Evolutionary conservation across 202 grass and related monocot species (phyloP), one percentile per base, ranked within the genome.

Genomic region (Elaeis oleifera): DNA sequence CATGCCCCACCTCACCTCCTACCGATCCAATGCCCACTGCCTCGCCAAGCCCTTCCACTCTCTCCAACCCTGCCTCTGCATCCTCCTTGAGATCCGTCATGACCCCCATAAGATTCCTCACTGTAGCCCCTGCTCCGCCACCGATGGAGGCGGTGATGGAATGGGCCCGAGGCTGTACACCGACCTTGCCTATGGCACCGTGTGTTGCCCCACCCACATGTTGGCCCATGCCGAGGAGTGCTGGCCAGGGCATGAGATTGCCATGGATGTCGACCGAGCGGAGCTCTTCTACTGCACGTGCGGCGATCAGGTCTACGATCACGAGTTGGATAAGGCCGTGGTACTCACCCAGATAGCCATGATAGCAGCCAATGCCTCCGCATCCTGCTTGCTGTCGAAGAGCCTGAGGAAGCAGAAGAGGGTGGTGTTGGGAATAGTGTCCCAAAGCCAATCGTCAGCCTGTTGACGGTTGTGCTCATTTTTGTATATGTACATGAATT

Each of bases 61-160:
- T 66, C 87, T 96, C 73, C 84, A 84, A 26, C 87, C 76, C 76
- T 90, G 79, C 74, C 86, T 96, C 21, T 75, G 72, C 59, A 61
- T 84, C 53, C 85, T 59, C 8, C 85, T 85, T 39, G 85, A 83
- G 71, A 71, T 95, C 62, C 81, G 75, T 18, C 83, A 82, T 4
- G 87, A 90, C 36, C 68, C 81, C 2, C 79, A 50, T 23, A 81
- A 89, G 59, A 76, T 84, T 4, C 80, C 83, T 7, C 72, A 68
- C 59, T 90, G 86, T 31, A 51, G 74, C 1, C 65, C 76, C 23
- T 95, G 86, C 78, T 58, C 60, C n/a, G 28, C 69, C 1, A 15
- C 73, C 28, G 14, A 68, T 7, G 27, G 50, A 27, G 23, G 53
- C 1, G 5, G 44, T 0, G 14, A 7, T 1, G 32, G 32, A 39